phyloP scores from a whole-genome alignment of 208 protist genomes.

The Leishmania aethiopica region DNA sequence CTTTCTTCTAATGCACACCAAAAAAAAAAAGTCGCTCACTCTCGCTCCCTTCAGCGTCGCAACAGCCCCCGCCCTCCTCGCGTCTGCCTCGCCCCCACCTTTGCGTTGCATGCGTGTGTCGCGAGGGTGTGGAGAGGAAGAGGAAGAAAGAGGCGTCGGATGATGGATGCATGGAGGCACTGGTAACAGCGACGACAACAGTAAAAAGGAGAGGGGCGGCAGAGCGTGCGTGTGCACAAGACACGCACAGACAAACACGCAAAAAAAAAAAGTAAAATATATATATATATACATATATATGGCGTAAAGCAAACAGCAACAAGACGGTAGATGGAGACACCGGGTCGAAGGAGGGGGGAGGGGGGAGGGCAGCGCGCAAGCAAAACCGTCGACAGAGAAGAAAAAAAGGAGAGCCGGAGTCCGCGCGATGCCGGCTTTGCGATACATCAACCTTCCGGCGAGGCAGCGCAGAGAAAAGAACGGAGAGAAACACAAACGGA shows the following conservation, averaged over 20 bases:
- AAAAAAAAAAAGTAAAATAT: neutral
- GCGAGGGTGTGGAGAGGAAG: neutral
- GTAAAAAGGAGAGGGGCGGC: neutral
- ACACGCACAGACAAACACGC: neutral
- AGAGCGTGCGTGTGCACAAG: neutral
- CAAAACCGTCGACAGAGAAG: too few species aligned
- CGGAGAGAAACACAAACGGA: too few species aligned
- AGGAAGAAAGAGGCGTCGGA: neutral
- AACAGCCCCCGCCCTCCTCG: neutral
- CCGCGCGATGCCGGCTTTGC: too few species aligned
- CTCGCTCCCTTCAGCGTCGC: neutral
- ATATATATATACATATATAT: too few species aligned
- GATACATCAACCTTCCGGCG: too few species aligned
- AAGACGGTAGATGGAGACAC: too few species aligned
- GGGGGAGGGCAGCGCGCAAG: too few species aligned
- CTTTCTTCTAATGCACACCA: too few species aligned
- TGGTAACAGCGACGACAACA: neutral
- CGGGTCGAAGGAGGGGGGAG: too few species aligned
- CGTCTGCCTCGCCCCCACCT: neutral
- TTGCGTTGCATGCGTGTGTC: neutral
- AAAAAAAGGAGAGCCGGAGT: too few species aligned
- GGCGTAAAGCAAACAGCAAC: too few species aligned
- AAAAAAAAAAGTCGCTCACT: neutral
- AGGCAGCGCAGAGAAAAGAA: too few species aligned
- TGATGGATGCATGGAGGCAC: neutral